phyloP scores from a whole-genome alignment of 1,139 yeast species.

The Wickerhamiella infanticola region DNA sequence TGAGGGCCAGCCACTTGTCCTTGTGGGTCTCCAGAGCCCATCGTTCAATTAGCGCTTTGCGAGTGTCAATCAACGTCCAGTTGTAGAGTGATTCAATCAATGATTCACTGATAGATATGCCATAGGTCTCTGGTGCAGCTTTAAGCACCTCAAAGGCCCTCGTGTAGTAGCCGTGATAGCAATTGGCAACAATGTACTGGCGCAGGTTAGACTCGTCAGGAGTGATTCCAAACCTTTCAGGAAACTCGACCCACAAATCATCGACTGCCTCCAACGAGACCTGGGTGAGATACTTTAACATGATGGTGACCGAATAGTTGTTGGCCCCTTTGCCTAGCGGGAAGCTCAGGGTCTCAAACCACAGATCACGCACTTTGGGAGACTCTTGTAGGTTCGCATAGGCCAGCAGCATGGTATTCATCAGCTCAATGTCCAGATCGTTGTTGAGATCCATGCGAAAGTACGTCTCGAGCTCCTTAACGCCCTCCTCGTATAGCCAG shows the following conservation, averaged over 20 bases:
- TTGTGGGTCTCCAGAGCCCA: slow-evolving; percentile 40
- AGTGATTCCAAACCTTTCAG: slow-evolving; percentile 33
- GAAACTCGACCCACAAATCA: slow-evolving; percentile 47
- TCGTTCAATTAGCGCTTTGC: slow-evolving; percentile 32
- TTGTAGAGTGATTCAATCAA: slow-evolving; percentile 44
- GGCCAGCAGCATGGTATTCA: slow-evolving; percentile 53
- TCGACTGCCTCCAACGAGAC: slow-evolving; percentile 42
- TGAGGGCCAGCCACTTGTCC: slow-evolving; percentile 33
- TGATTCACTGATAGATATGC: slow-evolving; percentile 35
- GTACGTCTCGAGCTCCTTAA: slow-evolving; percentile 47
- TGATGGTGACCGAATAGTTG: slow-evolving; percentile 52
- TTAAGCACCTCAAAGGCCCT: slow-evolving; percentile 42
- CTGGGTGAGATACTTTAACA: slow-evolving; percentile 53
- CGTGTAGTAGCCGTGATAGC: slow-evolving; percentile 48
- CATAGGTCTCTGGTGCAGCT: slow-evolving; percentile 33
- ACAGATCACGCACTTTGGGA: slow-evolving; percentile 44
- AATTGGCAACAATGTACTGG: slow-evolving; percentile 59
- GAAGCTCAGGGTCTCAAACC: slow-evolving; percentile 40
- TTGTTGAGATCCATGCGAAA: slow-evolving; percentile 51
- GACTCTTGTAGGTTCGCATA: slow-evolving; percentile 49
- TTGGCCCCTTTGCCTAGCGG: slow-evolving; percentile 38
- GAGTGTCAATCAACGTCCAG: slow-evolving; percentile 37
- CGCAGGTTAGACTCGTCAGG: slow-evolving; percentile 43
- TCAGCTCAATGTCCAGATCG: slow-evolving; percentile 41
- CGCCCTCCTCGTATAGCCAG: slow-evolving; percentile 49